Base-by-base conservation (phyloP, 208 protist species). In the Acanthamoeba culbertsoni region DNA sequence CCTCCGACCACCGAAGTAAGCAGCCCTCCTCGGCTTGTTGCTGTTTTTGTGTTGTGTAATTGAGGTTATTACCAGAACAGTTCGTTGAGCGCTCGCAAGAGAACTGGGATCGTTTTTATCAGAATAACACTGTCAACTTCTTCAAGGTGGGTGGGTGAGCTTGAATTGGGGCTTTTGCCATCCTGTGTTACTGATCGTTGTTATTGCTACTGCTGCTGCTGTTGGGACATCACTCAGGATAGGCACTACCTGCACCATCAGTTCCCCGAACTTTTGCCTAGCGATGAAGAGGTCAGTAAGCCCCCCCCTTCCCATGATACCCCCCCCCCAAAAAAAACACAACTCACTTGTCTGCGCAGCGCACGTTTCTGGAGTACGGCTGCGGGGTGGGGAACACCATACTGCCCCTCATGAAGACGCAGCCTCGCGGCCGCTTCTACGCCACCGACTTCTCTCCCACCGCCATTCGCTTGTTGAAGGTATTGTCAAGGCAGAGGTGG, bases 81-180 rank as follows among this genome's bases (percentile, higher is more conserved):
- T 63, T 62, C 20, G 77, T 88, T 14, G n/a, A 57, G 77, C 26
- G 31, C 10, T 88, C 77, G 51, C 48, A 55, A 33, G 46, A 14
- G 14, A 55, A 43, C 37, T 88, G 77, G 77, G 77, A 88, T 31
- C 26, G 46, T 10, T 88, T 88, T 48, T 88, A 88, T 35, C 77
- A 88, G 5, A 62, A 55, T 48, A 88, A 88, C 77, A 62, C 77
- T 48, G 51, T 55, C 45, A 88, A 88, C 43, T 88, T 88, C 37
- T 88, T 88, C 77, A 88, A 79, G 68, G 68, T 79, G 68, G 18
- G 40, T 31, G 55, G 8, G 55, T 55, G n/a, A n/a, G n/a, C n/a
- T n/a, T n/a, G n/a, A n/a, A n/a, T n/a, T n/a, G n/a, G n/a, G n/a
- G n/a, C n/a, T n/a, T n/a, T n/a, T n/a, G n/a, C n/a, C 16, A 59